These are phyloP conservation scores for Blumeriella jaapii DNA, from an alignment of 2,329 filamentous ascomycete genomes.

Conservation along the genomic window DNA sequence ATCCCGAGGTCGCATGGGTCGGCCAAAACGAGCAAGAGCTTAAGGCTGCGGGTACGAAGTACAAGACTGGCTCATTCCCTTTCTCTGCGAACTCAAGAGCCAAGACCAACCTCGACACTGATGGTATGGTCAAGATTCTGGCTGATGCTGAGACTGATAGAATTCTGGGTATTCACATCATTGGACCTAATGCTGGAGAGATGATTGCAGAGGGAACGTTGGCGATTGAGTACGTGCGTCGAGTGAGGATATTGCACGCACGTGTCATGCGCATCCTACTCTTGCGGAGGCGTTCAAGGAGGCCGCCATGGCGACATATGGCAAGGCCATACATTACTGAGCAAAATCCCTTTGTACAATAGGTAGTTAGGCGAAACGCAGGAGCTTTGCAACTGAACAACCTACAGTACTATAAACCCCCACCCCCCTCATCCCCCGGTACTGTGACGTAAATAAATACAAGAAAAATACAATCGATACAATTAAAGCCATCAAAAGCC, in stretches of 20 bases:
- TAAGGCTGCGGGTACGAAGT: slow-evolving; percentile 80
- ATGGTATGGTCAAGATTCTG: slow-evolving; percentile 94
- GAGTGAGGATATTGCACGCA: slow-evolving; percentile 87
- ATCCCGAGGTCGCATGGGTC: slow-evolving; percentile 97
- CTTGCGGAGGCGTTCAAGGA: slow-evolving; percentile 98
- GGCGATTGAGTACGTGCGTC: slow-evolving; percentile 91
- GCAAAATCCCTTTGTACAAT: slow-evolving; percentile 23
- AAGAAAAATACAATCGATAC: no score
- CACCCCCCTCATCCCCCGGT: background rate
- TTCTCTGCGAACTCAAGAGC: slow-evolving; percentile 97
- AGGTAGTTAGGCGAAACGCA: slow-evolving; percentile 13
- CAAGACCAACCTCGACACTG: slow-evolving; percentile 96
- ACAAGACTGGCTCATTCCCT: slow-evolving; percentile 88
- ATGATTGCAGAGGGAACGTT: slow-evolving; percentile 98
- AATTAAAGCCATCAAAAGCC: no score
- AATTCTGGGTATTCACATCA: slow-evolving; percentile 90
- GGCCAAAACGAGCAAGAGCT: slow-evolving; percentile 95
- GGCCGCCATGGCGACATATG: slow-evolving; percentile 94
- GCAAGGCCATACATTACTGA: slow-evolving; percentile 93
- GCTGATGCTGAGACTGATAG: slow-evolving; percentile 94
- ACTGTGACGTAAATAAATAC: background rate
- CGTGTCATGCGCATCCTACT: slow-evolving; percentile 83
- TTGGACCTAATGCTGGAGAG: slow-evolving; percentile 91
- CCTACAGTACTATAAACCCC: background rate
- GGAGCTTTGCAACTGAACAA: slow-evolving; percentile 1